Evolutionary conservation across 129 eudicot species (phyloP).

Genomic region (Heracleum sosnowskyi): DNA sequence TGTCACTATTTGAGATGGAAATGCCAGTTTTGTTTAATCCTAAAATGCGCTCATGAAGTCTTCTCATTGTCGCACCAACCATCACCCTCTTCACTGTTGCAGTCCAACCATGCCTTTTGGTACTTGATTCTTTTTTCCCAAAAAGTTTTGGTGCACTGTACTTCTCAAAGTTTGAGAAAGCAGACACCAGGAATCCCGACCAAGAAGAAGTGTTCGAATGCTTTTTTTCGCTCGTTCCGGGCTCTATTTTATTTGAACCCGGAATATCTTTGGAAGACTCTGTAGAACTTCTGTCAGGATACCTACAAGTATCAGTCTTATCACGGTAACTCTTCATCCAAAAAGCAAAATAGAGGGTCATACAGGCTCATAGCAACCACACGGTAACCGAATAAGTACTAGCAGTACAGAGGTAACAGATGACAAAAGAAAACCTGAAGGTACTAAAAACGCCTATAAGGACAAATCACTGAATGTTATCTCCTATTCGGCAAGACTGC

Average conservation of each 20-base stretch:
- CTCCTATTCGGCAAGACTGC: not conserved
- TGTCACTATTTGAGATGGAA: constrained; percentile 57
- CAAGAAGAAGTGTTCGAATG: constrained; percentile 37
- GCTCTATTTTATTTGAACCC: constrained; percentile 51
- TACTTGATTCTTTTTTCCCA: constrained; percentile 35
- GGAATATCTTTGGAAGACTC: constrained; percentile 30
- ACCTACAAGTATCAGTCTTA: constrained; percentile 25
- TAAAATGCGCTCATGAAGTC: constrained; percentile 59
- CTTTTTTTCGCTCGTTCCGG: constrained; percentile 44
- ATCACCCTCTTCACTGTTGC: constrained; percentile 69
- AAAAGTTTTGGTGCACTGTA: constrained; percentile 27
- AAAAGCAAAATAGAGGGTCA: constrained; percentile 33
- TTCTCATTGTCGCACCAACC: constrained; percentile 78
- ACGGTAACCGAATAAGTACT: constrained; percentile 13
- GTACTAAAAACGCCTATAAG: constrained; percentile 14
- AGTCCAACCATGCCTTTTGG: constrained; percentile 63
- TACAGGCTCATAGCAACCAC: constrained; percentile 32
- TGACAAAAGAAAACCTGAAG: constrained; percentile 6
- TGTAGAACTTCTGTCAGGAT: constrained; percentile 28
- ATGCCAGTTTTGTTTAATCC: constrained; percentile 41
- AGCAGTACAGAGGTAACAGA: constrained; percentile 13
- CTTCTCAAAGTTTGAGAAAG: constrained; percentile 51
- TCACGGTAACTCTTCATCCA: constrained; percentile 59
- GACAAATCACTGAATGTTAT: not conserved
- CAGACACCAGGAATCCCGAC: constrained; percentile 58